A percentile compares a stretch with the other conserved stretches of the same genome.
phyloP scores from a whole-genome alignment of 208 protist species.

The Leishmania mexicana region DNA sequence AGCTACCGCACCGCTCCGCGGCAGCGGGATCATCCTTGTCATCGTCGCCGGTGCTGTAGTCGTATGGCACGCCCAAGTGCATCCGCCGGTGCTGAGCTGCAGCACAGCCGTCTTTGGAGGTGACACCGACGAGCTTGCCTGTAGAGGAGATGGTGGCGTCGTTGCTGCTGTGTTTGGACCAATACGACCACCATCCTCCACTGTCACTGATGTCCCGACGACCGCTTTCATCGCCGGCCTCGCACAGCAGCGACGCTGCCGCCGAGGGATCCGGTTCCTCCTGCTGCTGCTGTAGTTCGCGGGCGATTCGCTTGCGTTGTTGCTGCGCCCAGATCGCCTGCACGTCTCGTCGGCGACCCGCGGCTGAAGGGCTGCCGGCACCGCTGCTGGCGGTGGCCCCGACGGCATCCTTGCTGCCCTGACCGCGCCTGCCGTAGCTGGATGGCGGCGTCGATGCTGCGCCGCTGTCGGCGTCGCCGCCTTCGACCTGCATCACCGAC shows the following conservation, averaged over 20 bases:
- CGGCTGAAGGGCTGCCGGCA: not conserved
- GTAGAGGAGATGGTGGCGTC: not conserved
- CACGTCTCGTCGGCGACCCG: conserved; percentile 7
- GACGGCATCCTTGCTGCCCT: not conserved
- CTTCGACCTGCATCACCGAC: not conserved
- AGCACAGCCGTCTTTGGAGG: conserved; percentile 13
- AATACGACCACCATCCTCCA: not conserved
- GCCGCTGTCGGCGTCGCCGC: not conserved
- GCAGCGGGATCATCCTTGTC: not conserved
- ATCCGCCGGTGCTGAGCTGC: not conserved
- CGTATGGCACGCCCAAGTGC: not conserved
- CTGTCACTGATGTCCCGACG: not conserved
- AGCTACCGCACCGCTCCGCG: not conserved
- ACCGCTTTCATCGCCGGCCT: not conserved
- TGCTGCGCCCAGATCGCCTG: conserved; percentile 29
- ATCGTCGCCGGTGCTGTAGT: not conserved
- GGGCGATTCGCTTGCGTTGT: conserved; percentile 30
- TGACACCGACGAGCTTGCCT: conserved; percentile 24
- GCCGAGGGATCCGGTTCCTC: not conserved
- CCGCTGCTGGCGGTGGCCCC: not conserved
- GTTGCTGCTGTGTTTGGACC: not conserved
- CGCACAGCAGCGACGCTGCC: not conserved
- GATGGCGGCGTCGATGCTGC: too few relatives aligned
- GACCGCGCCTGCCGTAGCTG: not conserved
- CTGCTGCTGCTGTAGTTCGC: conserved; percentile 24